Base-by-base conservation (phyloP, 2,329 filamentous ascomycete genomes). In the Penicillium sp. region DNA sequence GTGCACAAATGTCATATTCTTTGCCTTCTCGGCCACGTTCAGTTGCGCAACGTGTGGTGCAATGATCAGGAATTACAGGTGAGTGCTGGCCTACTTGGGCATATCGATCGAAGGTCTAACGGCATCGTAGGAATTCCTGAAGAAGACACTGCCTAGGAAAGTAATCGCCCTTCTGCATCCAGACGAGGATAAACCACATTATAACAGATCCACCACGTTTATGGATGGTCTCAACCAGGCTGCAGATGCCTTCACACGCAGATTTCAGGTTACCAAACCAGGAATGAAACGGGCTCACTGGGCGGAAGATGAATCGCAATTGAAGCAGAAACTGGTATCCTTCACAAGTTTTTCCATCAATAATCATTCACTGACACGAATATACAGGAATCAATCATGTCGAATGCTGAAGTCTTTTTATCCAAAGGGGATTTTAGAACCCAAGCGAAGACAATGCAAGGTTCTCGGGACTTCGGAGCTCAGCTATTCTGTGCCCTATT, bases 401-500 rank as follows among this genome's bases (percentile, higher is more conserved):
- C 81, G 9, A 84, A 90, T 55, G 78, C 85, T 49, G 91, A 96
- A 67, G 80, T 85, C 1, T 83, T 86, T 21, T 75, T 89, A 49
- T 89, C 91, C 29, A 87, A 83, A 58, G 77, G 81, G 0, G 91
- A 96, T 62, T 97, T 97, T 66, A 81, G 83, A 4, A 80, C 81
- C 38, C 87, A 89, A 31, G 91, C 93, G 0, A 82, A 79, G 59
- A 83, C 77, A 6, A 75, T 96, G 19, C 80, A 86, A 62, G 96
- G 93, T 0, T 97, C 93, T 9, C 86, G 93, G 62, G 94, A 99
- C 72, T 82, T 96, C 10, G 94, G 93, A 0, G 90, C 91, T 1
- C 93, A 97, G 71, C 74, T 99, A 0, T 96, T 96, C 68, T 97
- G 94, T 72, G 89, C 93, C 3, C 75, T 97, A 33, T 81, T 99